phyloP scores from a whole-genome alignment of 371 early-diverging fungal species.

The Rhizopus sp. region DNA sequence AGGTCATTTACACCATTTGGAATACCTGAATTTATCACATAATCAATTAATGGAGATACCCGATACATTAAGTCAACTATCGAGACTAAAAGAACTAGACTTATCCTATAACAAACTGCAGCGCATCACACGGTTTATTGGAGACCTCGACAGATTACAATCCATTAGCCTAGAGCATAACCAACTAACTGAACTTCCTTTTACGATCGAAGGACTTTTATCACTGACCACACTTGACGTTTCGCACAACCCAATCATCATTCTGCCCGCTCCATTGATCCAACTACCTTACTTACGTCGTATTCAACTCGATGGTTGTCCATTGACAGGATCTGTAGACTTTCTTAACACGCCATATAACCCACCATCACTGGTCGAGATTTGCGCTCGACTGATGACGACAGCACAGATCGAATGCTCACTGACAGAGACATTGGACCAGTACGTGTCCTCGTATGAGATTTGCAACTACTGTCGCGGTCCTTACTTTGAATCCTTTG shows the following conservation, averaged over 20 bases:
- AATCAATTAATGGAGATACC: slow-evolving; percentile 64
- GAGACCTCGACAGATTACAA: slow-evolving; percentile 33
- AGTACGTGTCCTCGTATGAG: slow-evolving; percentile 63
- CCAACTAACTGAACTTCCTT: slow-evolving; percentile 45
- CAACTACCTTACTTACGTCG: slow-evolving; percentile 60
- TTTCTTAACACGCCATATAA: slow-evolving; percentile 18
- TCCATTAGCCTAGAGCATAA: slow-evolving; percentile 22
- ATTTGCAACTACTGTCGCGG: slow-evolving; percentile 84
- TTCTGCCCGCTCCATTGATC: slow-evolving; percentile 34
- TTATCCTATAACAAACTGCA: slow-evolving; percentile 50
- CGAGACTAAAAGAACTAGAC: slow-evolving; percentile 56
- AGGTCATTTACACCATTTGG: slow-evolving; percentile 58
- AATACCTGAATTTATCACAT: slow-evolving; percentile 58
- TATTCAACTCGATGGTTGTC: slow-evolving; percentile 56
- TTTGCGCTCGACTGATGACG: slow-evolving; percentile 69
- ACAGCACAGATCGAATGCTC: neutral
- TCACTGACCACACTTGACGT: slow-evolving; percentile 62
- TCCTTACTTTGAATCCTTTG: slow-evolving; percentile 77
- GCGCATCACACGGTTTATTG: slow-evolving; percentile 45
- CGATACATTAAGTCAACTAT: slow-evolving; percentile 66
- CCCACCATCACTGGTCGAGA: slow-evolving; percentile 69
- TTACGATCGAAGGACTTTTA: slow-evolving; percentile 63
- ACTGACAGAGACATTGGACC: slow-evolving; percentile 46
- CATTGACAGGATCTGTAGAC: slow-evolving; percentile 21
- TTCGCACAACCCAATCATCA: slow-evolving; percentile 59